phyloP scores from a whole-genome alignment of 371 early-diverging fungal species.

The Paramicrosporidium saccamoebae region DNA sequence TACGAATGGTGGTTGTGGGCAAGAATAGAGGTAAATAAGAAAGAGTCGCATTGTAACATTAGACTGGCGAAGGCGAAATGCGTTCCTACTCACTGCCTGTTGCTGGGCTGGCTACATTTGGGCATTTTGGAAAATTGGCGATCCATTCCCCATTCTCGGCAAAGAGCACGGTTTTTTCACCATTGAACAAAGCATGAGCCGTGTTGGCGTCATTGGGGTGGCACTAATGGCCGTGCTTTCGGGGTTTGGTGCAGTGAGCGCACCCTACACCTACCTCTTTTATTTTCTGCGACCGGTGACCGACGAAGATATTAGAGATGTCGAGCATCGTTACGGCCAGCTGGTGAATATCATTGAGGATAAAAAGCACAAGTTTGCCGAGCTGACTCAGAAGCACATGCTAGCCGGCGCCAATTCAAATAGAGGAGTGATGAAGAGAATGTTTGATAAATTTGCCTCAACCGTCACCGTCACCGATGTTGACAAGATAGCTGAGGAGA shows the following conservation, averaged over 20 bases:
- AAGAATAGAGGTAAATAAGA: slow-evolving; percentile 4
- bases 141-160: slow-evolving; percentile 10
- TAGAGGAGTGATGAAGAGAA: slow-evolving; percentile 2
- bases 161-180: slow-evolving; percentile 3
- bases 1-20: slow-evolving; percentile 16
- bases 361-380: slow-evolving; percentile 6
- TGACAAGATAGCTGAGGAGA: slow-evolving; percentile 14
- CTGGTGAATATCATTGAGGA: slow-evolving; percentile 16
- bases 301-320: slow-evolving; percentile 12
- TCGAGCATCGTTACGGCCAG: slow-evolving; percentile 19
- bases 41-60: slow-evolving; percentile 1
- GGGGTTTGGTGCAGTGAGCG: slow-evolving; percentile 72
- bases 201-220: slow-evolving; percentile 56
- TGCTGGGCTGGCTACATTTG: slow-evolving; percentile 23
- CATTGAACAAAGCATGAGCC: slow-evolving; percentile 29
- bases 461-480: too few relatives aligned
- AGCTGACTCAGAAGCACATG: slow-evolving; percentile 8
- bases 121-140: slow-evolving; percentile 23
- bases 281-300: slow-evolving; percentile 18
- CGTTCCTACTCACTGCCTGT: slow-evolving; percentile 9
- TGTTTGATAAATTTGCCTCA: too few relatives aligned
- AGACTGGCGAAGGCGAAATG: slow-evolving; percentile 2
- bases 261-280: slow-evolving; percentile 31
- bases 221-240: slow-evolving; percentile 64
- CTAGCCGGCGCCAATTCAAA: slow-evolving; percentile 6